Percentiles rank a stretch among this genome's conserved stretches.
Conservation (phyloP, 306 rosid genomes). For the Oxytropis ochrocephala region DNA sequence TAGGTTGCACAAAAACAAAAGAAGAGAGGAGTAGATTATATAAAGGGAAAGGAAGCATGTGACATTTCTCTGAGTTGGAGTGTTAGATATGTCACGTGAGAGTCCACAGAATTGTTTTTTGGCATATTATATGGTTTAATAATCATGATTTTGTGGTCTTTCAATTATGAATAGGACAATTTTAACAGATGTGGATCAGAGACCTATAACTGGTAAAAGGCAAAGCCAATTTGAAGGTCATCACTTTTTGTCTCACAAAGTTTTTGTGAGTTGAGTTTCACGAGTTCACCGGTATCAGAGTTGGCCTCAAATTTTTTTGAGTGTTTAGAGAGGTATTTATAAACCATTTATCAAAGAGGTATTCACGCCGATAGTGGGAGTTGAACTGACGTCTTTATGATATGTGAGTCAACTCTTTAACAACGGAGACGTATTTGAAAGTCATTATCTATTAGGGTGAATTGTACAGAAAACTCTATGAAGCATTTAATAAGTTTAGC, state of each 20-base stretch:
- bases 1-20: neutral
- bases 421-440: too few species aligned
- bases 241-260: too few species aligned
- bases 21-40: neutral
- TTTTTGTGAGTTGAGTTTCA: too few species aligned
- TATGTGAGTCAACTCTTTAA: too few species aligned
- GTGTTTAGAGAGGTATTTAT: too few species aligned
- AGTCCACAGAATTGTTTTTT: slow-evolving; percentile 1
- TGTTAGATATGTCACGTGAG: slow-evolving; percentile 17
- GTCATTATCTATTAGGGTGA: neutral
- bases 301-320: too few species aligned
- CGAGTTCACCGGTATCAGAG: too few species aligned
- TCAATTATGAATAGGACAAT: neutral
- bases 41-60: neutral
- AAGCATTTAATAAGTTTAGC: neutral
- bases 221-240: neutral
- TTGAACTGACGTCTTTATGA: too few species aligned
- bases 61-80: neutral
- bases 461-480: neutral
- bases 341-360: too few species aligned
- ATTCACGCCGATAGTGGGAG: too few species aligned
- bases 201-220: neutral
- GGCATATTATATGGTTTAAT: slow-evolving; percentile 14
- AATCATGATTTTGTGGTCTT: neutral
- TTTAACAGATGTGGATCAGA: neutral